Base-by-base conservation (phyloP, 2,329 filamentous ascomycete genomes). In the Tolypocladium capitatum region DNA sequence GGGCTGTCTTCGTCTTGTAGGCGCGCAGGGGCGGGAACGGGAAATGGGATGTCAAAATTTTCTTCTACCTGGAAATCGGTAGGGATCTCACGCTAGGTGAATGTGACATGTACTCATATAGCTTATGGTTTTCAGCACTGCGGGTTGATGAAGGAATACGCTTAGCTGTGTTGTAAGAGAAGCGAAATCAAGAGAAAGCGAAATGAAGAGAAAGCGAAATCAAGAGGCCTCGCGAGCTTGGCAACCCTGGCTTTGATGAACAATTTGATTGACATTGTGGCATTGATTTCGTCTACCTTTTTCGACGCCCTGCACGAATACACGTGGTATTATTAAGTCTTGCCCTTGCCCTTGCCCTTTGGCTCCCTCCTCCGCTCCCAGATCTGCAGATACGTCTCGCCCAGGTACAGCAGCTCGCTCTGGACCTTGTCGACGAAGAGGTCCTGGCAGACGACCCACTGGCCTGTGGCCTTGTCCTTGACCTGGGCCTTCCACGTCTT, bases 401-500 rank as follows among this genome's bases (percentile, higher is more conserved):
- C 88, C 0, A 94, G 84, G 60, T 95, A 94, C 54, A 98, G 64
- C 57, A 94, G 76, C 71, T 98, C 91, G 53, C 80, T 86, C 66
- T 91, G 84, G 20, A 92, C 85, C 65, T 83, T 83, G 62, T 96
- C 86, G 7, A 98, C 91, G 62, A 84, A 96, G 55, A 98, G 63
- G 69, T 98, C 92, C 70, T 98, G 92, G 48, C 90, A 84, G 49
- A 94, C 85, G 46, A 94, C 79, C 92, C 92, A 98, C 63, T 94
- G 85, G 32, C 86, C 84, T 21, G 83, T 76, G 24, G 81, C 83
- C 60, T 86, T 84, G 61, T 95, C 86, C 57, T 81, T 75, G 45
- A 98, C 68, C 69, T 98, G 92, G 21, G 89, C 88, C 63, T 94
- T 89, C 90, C 92, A 98, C 13, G 89, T 87, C 63, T 94, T 94